Evolutionary conservation across 1,284 basidiomycete genomes (phyloP).

Genomic region (Somion occarium): DNA sequence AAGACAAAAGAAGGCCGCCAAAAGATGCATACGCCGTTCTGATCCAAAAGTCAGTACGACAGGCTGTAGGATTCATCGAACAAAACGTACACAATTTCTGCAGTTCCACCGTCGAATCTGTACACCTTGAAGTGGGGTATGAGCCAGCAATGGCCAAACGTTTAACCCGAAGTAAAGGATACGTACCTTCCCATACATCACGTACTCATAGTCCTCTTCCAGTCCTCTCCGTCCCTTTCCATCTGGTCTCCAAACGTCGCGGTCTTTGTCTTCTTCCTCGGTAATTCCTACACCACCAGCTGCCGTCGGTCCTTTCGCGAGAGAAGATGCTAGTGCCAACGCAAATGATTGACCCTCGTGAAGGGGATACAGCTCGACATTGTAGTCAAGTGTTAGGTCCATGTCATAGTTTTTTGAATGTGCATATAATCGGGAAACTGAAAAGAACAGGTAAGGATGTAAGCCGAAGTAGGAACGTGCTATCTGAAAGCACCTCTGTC

Average conservation of each 20-base stretch:
- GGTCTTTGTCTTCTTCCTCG: slow-evolving; percentile 64
- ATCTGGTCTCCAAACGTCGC: slow-evolving; percentile 85
- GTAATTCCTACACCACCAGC: slow-evolving; percentile 36
- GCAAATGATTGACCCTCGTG: slow-evolving; percentile 71
- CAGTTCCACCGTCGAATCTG: slow-evolving; percentile 88
- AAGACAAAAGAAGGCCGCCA: slow-evolving; percentile 93
- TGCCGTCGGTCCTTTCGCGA: slow-evolving; percentile 58
- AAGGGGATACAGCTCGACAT: slow-evolving; percentile 82
- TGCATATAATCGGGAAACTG: slow-evolving; percentile 85
- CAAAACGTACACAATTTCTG: slow-evolving; percentile 66
- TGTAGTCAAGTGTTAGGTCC: slow-evolving; percentile 88
- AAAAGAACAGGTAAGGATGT: slow-evolving; percentile 6
- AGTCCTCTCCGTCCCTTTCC: slow-evolving; percentile 82
- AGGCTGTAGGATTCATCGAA: slow-evolving; percentile 9
- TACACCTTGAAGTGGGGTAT: slow-evolving; percentile 64
- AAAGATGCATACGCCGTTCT: slow-evolving; percentile 96
- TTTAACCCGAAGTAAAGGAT: neutral
- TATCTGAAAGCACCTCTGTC: slow-evolving; percentile 72
- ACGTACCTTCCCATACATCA: slow-evolving; percentile 94
- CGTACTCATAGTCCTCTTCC: slow-evolving; percentile 97
- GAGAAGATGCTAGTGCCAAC: slow-evolving; percentile 80
- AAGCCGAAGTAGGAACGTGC: slow-evolving; percentile 2
- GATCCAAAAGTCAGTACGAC: slow-evolving; percentile 2
- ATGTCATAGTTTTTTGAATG: slow-evolving; percentile 86
- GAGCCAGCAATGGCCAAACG: slow-evolving; percentile 7